Base-by-base conservation (phyloP, 495 filamentous ascomycete species). In the Tuber brumale region DNA sequence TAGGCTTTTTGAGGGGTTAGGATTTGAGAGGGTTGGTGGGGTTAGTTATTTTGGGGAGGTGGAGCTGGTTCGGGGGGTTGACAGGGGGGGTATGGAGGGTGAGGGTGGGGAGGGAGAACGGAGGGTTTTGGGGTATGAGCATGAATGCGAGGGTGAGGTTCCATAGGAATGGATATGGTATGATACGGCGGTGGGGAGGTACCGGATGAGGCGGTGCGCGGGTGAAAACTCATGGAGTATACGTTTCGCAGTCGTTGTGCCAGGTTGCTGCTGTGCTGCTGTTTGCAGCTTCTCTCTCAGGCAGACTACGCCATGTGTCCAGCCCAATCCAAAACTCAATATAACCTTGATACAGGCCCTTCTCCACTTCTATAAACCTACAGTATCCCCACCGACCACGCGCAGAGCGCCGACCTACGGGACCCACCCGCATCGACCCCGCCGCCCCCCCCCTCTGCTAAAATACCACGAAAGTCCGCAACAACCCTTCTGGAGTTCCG, bases 11-110 rank as follows among this genome's bases (percentile, higher is more conserved):
- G 88, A 91, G 82, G 85, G 85, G 9, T 74, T 89, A 19, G 85
- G 86, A 14, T 92, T 92, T 83, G 88, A 85, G 79, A 80, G 85
- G n/a, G 75, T 77, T 2, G 84, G 84, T 42, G 81, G 85, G 70
- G 83, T 87, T 71, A 92, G 89, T 82, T 92, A 90, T 85, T 92
- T 92, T 85, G 89, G 89, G 23, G 91, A 92, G 81, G 84, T 88
- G 74, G 90, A 91, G 81, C 80, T 91, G 79, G 80, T 87, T 69
- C 72, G 83, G 79, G 76, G 46, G 74, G 83, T 84, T 39, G 81
- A 87, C 81, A 77, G 76, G 23, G 79, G 69, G 39, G 73, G 48
- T 19, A 77, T 85, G 71, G 78, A 80, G 70, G 75, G 72, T 66
- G 66, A 79, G 69, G 66, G 86, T 75, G 85, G 82, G 27, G 75